Conservation (phyloP, 2,329 filamentous ascomycete genomes). For the Dactylonectria macrodidyma region DNA sequence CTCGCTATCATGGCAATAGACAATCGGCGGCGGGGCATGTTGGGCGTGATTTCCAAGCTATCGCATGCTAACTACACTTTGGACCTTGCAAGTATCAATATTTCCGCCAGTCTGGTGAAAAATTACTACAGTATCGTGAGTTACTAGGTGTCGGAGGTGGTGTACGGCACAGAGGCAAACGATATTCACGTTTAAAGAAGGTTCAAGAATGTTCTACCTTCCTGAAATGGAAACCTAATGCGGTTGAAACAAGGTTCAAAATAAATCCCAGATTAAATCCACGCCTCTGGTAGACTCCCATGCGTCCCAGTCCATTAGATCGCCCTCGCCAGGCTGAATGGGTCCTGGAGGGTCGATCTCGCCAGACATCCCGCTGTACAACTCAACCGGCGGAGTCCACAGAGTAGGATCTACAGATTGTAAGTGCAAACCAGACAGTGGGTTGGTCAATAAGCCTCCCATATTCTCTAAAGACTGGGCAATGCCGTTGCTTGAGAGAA, state of each 20-base stretch:
- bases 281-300: conserved; percentile 35
- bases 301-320: conserved; percentile 38
- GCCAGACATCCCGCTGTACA: neutral
- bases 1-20: neutral
- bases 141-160: no score
- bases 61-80: no score
- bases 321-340: neutral
- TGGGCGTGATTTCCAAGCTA: neutral
- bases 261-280: conserved; percentile 38
- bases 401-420: conserved; percentile 26
- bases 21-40: neutral
- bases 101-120: no score
- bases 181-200: neutral
- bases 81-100: no score
- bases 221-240: no score
- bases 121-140: no score
- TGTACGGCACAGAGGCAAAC: no score
- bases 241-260: conserved; percentile 15
- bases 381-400: conserved; percentile 23
- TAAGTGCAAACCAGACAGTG: conserved; percentile 16
- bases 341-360: neutral
- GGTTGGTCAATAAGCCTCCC: neutral
- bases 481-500: neutral
- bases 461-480: neutral
- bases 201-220: no score